Evolutionary conservation across 2,329 filamentous ascomycete genomes (phyloP).

Genomic region (Pseudocercospora vitis): DNA sequence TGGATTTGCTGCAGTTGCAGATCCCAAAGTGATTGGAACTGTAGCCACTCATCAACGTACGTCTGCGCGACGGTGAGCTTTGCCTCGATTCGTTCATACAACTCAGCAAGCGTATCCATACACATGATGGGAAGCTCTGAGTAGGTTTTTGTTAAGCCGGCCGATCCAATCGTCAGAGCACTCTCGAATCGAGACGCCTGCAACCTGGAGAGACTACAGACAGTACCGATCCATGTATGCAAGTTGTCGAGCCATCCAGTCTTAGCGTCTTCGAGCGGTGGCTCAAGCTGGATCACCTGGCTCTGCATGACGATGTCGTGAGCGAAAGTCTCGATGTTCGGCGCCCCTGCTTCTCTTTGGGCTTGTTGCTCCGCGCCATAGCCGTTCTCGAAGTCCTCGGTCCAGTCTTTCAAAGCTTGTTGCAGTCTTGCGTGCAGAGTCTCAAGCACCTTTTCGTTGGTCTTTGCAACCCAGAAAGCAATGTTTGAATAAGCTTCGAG

Average conservation of each 20-base stretch:
- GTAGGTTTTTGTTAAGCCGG: slow-evolving; percentile 70
- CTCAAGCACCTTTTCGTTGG: slow-evolving; percentile 82
- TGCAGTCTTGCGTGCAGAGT: slow-evolving; percentile 81
- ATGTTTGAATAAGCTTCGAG: slow-evolving; percentile 95
- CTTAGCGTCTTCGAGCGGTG: slow-evolving; percentile 84
- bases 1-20: slow-evolving; percentile 94
- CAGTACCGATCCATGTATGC: slow-evolving; percentile 87
- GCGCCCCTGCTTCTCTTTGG: slow-evolving; percentile 52
- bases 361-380: slow-evolving; percentile 31
- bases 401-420: slow-evolving; percentile 82
- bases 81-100: slow-evolving; percentile 79
- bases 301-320: slow-evolving; percentile 98
- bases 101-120: slow-evolving; percentile 72
- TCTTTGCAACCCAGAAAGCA: slow-evolving; percentile 79
- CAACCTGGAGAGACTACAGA: slow-evolving; percentile 90
- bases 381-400: slow-evolving; percentile 70
- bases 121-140: slow-evolving; percentile 82
- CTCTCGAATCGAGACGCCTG: slow-evolving; percentile 96
- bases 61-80: slow-evolving; percentile 76
- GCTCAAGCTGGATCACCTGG: slow-evolving; percentile 94
- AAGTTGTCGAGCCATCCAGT: slow-evolving; percentile 92
- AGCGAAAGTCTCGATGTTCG: slow-evolving; percentile 70
- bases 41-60: slow-evolving; percentile 97
- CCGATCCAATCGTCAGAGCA: slow-evolving; percentile 62
- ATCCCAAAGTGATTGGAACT: slow-evolving; percentile 98